A percentile compares a stretch with the other conserved stretches of the same genome.
Conservation (phyloP, 2,329 filamentous ascomycete genomes). For the Colletotrichum navitas region DNA sequence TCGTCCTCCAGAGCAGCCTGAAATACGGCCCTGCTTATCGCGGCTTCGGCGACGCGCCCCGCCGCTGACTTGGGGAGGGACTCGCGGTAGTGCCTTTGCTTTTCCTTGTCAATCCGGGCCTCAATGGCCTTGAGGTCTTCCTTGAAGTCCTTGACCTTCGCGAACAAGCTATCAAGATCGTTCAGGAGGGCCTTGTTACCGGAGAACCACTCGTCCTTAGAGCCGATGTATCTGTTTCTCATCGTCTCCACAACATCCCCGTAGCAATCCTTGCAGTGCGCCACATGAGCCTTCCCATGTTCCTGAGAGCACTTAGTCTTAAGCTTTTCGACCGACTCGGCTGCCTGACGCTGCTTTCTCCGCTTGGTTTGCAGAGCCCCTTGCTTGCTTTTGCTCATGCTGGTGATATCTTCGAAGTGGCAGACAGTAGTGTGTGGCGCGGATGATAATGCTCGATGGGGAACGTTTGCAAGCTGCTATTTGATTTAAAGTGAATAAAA, state of each 20-base stretch:
- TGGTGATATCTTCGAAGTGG: not conserved
- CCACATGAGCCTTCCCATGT: conserved; percentile 57
- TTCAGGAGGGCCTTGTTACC: conserved; percentile 61
- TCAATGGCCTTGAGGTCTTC: conserved; percentile 62
- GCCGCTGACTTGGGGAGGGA: conserved; percentile 43
- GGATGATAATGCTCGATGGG: too few species aligned
- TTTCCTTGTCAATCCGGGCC: conserved; percentile 63
- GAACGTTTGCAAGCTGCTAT: not conserved
- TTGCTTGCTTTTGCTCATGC: conserved; percentile 16
- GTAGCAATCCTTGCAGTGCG: conserved; percentile 64
- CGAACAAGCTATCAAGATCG: conserved; percentile 63
- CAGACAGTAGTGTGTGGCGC: not conserved
- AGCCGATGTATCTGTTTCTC: conserved; percentile 54
- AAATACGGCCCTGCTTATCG: conserved; percentile 35
- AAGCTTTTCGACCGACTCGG: conserved; percentile 57
- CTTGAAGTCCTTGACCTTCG: conserved; percentile 59
- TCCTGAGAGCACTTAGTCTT: conserved; percentile 57
- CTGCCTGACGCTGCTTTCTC: conserved; percentile 34
- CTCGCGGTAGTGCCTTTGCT: conserved; percentile 66
- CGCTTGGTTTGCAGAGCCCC: conserved; percentile 24
- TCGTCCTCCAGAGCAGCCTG: conserved; percentile 32
- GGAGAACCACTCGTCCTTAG: conserved; percentile 64
- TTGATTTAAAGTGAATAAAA: too few species aligned
- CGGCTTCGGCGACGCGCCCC: conserved; percentile 28
- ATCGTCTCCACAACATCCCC: conserved; percentile 61